Base-by-base conservation (phyloP, 306 rosid genomes). In the Heteromeles arbutifolia region DNA sequence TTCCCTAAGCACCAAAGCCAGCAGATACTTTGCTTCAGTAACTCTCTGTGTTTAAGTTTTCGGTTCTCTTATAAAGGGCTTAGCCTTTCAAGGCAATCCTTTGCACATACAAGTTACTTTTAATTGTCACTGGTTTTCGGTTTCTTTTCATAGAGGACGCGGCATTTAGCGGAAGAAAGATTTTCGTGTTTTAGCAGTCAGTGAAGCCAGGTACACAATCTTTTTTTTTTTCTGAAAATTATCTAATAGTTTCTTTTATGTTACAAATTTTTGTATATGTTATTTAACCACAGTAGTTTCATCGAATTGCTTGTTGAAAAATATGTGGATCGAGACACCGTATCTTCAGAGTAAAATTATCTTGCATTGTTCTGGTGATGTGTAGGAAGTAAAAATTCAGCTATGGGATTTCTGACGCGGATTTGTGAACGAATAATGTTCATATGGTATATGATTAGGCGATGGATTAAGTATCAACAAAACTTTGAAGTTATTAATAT, bases 1-100 rank as follows among this genome's bases (percentile, higher is more conserved):
- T 81, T 81, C 77, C 84, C 19, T 4, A 41, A 54, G 69, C 24
- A 59, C 43, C 66, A 34, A 70, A 44, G 45, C 24, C 50, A 74
- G 65, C 68, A 63, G 80, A 75, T 80, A 64, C 84, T 72, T 81
- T 70, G 56, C 77, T 76, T 81, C 72, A 2, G 52, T 32, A 62
- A 45, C 65, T 68, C 64, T 3, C 57, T 45, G 43, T 54, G 24
- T 59, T 59, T 45, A n/a, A 25, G 19, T 15, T 63, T 70, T 53
- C 52, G 24, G 39, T 54, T 71, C 53, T 52, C 65, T 32, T 70
- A 69, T 52, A 75, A 69, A 32, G 26, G 73, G 39, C 32, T 6
- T 45, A 18, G 6, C 39, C 75, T 70, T 81, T 53, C 31, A 54
- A 53, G 31, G 5, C 43, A 64, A 69, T 4, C 63, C 39, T 81